Evolutionary conservation across 495 filamentous ascomycete genomes (phyloP).

Genomic region (Aspergillus hancockii): DNA sequence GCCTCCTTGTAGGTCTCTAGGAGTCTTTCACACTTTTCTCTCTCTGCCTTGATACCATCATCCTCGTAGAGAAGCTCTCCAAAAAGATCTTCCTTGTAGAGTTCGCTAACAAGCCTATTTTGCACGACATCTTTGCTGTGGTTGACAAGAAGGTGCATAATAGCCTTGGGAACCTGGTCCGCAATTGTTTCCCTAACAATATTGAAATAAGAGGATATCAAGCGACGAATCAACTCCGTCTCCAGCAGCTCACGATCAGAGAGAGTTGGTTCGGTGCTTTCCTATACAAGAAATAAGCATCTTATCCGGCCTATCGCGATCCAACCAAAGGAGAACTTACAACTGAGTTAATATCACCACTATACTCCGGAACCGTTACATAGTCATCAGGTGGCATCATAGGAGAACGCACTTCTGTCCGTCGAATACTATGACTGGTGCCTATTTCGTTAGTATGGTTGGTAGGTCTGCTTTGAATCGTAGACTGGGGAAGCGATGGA

Average conservation of each 20-base stretch:
- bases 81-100: conserved; percentile 94
- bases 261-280: conserved; percentile 71
- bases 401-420: conserved; percentile 60
- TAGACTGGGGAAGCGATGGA: conserved; percentile 31
- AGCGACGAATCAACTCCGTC: conserved; percentile 91
- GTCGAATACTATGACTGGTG: conserved; percentile 79
- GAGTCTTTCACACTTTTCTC: conserved; percentile 96
- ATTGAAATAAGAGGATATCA: conserved; percentile 97
- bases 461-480: conserved; percentile 62
- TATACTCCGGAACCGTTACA: conserved; percentile 36
- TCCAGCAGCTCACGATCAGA: conserved; percentile 96
- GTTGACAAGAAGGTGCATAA: conserved; percentile 98
- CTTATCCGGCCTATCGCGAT: conserved; percentile 22
- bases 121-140: conserved; percentile 97
- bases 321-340: conserved; percentile 49
- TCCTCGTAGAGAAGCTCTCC: conserved; percentile 95
- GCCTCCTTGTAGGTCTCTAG: conserved; percentile 94
- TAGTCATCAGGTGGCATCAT: conserved; percentile 45
- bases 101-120: conserved; percentile 90
- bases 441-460: conserved; percentile 75
- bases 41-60: conserved; percentile 92
- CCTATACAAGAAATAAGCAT: conserved; percentile 32
- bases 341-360: conserved; percentile 54
- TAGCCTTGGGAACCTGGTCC: conserved; percentile 96
- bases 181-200: conserved; percentile 97